These are phyloP conservation scores for Citrus maxima DNA, from an alignment of 345 rosid species.

Conservation along the genomic window DNA sequence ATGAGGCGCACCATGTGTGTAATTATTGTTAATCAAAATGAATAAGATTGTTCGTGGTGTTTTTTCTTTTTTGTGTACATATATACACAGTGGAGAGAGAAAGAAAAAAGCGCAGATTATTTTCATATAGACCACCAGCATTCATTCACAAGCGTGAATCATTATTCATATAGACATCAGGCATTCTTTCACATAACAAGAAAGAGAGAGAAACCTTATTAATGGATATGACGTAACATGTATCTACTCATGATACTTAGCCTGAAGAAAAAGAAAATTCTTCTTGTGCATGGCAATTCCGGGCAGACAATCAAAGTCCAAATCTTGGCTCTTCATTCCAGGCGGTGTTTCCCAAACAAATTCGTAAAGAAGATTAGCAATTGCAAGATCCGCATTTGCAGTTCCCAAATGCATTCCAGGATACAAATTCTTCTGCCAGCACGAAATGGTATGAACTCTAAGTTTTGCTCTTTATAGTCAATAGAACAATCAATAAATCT, in stretches of 20 bases:
- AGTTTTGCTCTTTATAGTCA: conserved; percentile 23
- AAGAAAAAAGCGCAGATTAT: too few species aligned
- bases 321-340: conserved; percentile 8
- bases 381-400: background rate
- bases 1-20: too few species aligned
- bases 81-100: too few species aligned
- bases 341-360: conserved; percentile 22
- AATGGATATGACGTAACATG: background rate
- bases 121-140: too few species aligned
- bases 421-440: conserved; percentile 25
- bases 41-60: too few species aligned
- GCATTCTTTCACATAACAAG: too few species aligned
- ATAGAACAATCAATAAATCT: background rate
- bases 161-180: too few species aligned
- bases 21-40: too few species aligned
- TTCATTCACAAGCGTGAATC: too few species aligned
- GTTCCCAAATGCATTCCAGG: conserved; percentile 17
- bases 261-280: conserved; percentile 9
- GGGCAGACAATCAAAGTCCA: conserved; percentile 8
- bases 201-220: background rate
- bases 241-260: background rate
- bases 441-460: conserved; percentile 26
- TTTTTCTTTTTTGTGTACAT: too few species aligned
- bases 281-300: conserved; percentile 19
- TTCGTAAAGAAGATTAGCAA: conserved; percentile 15